phyloP scores from a whole-genome alignment of 2,329 filamentous ascomycete species.

The Botrytis elliptica region DNA sequence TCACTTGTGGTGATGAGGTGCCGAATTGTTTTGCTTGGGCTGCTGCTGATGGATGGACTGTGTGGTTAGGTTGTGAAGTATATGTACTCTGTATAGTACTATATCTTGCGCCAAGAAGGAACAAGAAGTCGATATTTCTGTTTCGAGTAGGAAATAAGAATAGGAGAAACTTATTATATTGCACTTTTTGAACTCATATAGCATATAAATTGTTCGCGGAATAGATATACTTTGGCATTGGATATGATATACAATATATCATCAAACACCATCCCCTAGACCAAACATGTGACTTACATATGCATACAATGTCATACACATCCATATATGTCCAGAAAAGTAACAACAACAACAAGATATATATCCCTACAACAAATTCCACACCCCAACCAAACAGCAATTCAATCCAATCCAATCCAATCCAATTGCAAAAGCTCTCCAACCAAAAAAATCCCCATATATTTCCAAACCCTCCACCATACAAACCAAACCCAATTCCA shows the following conservation, averaged over 20 bases:
- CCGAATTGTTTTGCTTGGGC: background rate
- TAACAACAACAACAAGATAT: background rate
- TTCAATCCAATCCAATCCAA: too few species aligned
- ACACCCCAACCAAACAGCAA: background rate
- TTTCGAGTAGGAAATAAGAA: fast-evolving
- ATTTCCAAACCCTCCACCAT: background rate
- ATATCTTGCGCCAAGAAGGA: background rate
- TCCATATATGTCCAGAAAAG: too few species aligned
- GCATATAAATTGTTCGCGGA: background rate
- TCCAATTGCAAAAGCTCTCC: too few species aligned
- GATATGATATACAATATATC: background rate
- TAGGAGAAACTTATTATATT: background rate
- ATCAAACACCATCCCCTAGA: background rate
- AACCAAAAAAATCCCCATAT: background rate
- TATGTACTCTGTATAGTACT: too few species aligned
- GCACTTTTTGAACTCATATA: background rate
- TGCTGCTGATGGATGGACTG: background rate
- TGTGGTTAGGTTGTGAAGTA: background rate
- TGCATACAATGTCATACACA: too few species aligned
- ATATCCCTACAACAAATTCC: background rate
- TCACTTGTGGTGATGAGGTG: background rate
- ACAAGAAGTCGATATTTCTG: background rate
- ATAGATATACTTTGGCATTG: background rate
- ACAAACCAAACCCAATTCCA: background rate
- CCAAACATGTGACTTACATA: background rate